Percentiles rank a stretch among this genome's conserved stretches.
These are phyloP conservation scores for Choiromyces venosus DNA, from an alignment of 495 filamentous ascomycete species.

Conservation along the genomic window DNA sequence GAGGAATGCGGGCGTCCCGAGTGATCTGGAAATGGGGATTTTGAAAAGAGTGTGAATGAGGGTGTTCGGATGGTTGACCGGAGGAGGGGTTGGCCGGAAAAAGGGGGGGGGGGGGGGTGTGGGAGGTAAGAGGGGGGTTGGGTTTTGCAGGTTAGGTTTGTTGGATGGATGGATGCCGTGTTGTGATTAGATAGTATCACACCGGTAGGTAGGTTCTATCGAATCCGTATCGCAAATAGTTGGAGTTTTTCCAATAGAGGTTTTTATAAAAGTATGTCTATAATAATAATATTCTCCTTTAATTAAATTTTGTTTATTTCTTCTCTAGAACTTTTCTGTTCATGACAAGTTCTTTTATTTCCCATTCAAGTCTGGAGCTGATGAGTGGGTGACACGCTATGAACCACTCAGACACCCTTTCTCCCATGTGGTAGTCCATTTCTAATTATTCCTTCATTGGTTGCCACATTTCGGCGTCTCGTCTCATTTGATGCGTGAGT, in stretches of 20 bases:
- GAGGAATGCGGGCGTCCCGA: not conserved
- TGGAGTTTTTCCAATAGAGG: too few relatives aligned
- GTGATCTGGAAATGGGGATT: not conserved
- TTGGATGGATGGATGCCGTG: too few relatives aligned
- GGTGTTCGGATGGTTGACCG: not conserved
- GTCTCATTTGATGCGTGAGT: conserved; percentile 8
- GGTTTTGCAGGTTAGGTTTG: not conserved
- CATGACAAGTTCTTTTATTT: not conserved
- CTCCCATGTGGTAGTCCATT: conserved; percentile 4
- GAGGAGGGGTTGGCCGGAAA: not conserved
- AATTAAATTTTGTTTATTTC: not conserved
- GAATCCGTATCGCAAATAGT: too few relatives aligned
- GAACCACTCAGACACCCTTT: not conserved
- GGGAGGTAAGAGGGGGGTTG: not conserved
- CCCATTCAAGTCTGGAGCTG: not conserved
- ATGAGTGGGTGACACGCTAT: not conserved
- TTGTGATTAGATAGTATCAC: too few relatives aligned
- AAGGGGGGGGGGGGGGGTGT: too few relatives aligned
- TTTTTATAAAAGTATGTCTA: too few relatives aligned
- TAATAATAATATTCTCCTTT: too few relatives aligned
- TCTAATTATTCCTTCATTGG: not conserved
- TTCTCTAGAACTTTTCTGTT: not conserved
- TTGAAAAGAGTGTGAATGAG: not conserved
- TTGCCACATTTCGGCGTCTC: conserved; percentile 6
- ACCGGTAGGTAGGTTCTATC: too few relatives aligned